Percentiles rank a stretch among this genome's conserved stretches.
Evolutionary conservation across 345 rosid genomes (phyloP).

Genomic region (Eucalyptus sp.): DNA sequence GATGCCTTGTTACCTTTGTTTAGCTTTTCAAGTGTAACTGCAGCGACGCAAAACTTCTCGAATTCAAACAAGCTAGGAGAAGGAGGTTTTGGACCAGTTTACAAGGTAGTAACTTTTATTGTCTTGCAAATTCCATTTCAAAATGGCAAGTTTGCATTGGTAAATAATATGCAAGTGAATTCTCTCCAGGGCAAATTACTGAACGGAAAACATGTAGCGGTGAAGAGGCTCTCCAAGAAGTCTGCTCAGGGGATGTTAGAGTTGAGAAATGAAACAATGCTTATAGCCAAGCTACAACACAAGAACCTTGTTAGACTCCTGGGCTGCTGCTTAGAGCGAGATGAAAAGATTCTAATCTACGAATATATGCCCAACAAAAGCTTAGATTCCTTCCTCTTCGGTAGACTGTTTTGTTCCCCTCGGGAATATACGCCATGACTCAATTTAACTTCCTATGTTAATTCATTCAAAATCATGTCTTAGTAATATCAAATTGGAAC

Average conservation of each 20-base stretch:
- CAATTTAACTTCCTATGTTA: too few relatives aligned
- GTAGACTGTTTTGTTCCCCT: not conserved
- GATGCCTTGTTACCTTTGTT: conserved; percentile 1
- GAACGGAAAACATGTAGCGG: conserved; percentile 15
- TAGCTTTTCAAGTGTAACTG: conserved; percentile 4
- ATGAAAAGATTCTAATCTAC: conserved; percentile 17
- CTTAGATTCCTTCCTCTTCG: conserved; percentile 15
- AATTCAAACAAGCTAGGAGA: conserved; percentile 11
- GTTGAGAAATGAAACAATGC: conserved; percentile 10
- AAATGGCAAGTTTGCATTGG: not conserved
- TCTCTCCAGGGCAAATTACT: conserved; percentile 5
- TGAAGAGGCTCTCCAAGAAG: conserved; percentile 13
- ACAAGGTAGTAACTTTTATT: not conserved
- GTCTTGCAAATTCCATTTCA: not conserved
- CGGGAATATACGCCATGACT: not conserved
- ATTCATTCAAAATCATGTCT: not conserved
- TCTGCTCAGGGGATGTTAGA: conserved; percentile 22
- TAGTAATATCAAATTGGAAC: not conserved
- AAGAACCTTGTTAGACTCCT: conserved; percentile 22
- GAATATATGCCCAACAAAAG: conserved; percentile 27
- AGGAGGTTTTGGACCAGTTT: conserved; percentile 28
- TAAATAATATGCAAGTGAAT: not conserved
- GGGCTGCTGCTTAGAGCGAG: conserved; percentile 19
- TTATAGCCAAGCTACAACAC: conserved; percentile 17
- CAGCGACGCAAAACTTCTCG: conserved; percentile 9